Base-by-base conservation (phyloP, 805 yeast genomes). In the Peterozyma xylosa region DNA sequence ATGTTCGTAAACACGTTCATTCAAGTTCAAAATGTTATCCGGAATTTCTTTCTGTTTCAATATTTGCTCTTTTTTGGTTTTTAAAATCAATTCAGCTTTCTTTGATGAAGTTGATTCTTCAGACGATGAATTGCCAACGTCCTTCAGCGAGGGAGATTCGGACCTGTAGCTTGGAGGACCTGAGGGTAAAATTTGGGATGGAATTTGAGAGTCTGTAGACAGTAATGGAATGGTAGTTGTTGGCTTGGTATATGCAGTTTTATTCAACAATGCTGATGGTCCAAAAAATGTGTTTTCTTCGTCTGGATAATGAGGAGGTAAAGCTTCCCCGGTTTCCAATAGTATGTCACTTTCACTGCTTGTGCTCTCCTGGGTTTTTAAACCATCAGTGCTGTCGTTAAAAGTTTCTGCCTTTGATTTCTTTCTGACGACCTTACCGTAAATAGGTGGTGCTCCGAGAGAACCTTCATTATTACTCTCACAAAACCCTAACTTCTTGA, bases 231-330 rank as follows among this genome's bases (percentile, higher is more conserved):
- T 7, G 7, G 27, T 21, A 7, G 27, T 21, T 4, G 21, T 5
- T n/a, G 34, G 30, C 9, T 33, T 37, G 33, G 34, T 44, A 33
- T 43, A 40, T 30, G 29, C 39, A 15, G 27, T 17, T 11, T 34
- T 21, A 29, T 15, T 14, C n/a, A 38, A 6, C 27, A 44, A 30
- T 14, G 44, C 42, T 29, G 13, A 27, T 15, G 71, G 68, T 1
- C 84, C 86, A 53, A 82, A 80, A 50, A 81, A 81, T 29, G 77
- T 79, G 39, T 73, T 67, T 49, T 80, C 85, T 5, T 76, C 79
- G 15, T 66, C 73, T 1, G 86, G 86, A 54, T 83, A 83, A 14
- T 68, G 64, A 2, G 91, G 91, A 14, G 90, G 90, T 36, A 83
- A 58, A 37, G 74, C 81, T 48, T 82, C 90, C 3, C 90, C 90